phyloP scores from a whole-genome alignment of 345 rosid genomes.

The Raphanus sativus region DNA sequence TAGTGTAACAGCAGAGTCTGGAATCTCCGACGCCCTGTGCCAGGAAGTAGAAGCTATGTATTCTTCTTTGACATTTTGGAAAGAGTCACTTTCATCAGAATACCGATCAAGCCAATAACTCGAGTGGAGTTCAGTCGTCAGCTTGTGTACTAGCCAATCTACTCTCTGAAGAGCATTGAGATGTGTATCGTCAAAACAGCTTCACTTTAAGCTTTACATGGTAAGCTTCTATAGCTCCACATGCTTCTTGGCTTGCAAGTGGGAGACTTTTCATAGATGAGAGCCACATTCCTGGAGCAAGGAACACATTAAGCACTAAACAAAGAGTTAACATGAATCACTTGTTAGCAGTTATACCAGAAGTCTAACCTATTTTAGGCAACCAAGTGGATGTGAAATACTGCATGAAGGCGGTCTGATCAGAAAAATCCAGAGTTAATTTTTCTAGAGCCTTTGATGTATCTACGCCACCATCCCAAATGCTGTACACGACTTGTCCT shows the following conservation, averaged over 20 bases:
- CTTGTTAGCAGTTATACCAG: not conserved
- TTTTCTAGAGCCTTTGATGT: conserved; percentile 55
- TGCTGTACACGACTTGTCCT: conserved; percentile 66
- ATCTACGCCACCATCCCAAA: conserved; percentile 67
- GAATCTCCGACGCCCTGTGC: conserved; percentile 84
- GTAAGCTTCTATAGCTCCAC: conserved; percentile 95
- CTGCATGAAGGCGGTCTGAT: conserved; percentile 73
- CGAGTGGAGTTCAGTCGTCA: conserved; percentile 88
- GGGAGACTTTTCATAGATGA: conserved; percentile 75
- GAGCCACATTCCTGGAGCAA: conserved; percentile 86
- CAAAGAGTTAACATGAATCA: not conserved
- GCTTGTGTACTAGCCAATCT: conserved; percentile 96
- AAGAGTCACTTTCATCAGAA: conserved; percentile 91
- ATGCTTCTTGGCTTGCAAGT: conserved; percentile 95
- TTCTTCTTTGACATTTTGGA: conserved; percentile 85
- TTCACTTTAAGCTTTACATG: conserved; percentile 86
- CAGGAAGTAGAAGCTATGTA: conserved; percentile 91
- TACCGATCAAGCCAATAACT: conserved; percentile 90
- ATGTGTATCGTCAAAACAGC: conserved; percentile 84
- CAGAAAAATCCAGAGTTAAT: conserved; percentile 69
- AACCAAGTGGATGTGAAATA: conserved; percentile 83
- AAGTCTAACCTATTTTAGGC: conserved; percentile 81
- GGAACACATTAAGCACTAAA: conserved; percentile 4
- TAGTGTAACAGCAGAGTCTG: conserved; percentile 70
- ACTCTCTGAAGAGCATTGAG: conserved; percentile 91